Percentiles rank a stretch among this genome's conserved stretches.
Conservation (phyloP, 768 basidiomycete species). For the Lactifluus subvellereus region DNA sequence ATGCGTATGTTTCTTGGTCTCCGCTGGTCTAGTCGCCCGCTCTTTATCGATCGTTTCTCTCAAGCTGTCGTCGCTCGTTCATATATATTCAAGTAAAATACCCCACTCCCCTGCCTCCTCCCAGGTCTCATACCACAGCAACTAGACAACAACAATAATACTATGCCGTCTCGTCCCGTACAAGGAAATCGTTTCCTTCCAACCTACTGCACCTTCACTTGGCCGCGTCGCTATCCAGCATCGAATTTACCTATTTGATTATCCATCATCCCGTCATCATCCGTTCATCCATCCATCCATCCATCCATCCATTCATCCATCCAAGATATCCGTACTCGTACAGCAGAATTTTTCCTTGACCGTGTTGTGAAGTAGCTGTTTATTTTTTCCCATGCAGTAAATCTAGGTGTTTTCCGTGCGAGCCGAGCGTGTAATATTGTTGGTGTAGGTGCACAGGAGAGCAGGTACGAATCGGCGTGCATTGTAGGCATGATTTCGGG, state of each 20-base stretch:
- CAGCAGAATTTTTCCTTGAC: constrained; percentile 2
- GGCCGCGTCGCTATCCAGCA: background rate
- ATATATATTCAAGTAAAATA: constrained; percentile 8
- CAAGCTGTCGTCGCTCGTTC: background rate
- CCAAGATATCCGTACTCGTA: constrained; percentile 5
- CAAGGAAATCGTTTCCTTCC: background rate
- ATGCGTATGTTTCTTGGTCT: constrained; percentile 2
- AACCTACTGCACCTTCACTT: background rate
- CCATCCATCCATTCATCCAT: too few species aligned
- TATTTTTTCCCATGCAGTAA: background rate
- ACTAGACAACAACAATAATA: background rate
- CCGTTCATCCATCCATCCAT: background rate
- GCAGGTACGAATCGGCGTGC: too few species aligned
- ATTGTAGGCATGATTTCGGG: too few species aligned
- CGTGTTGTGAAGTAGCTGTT: constrained; percentile 20
- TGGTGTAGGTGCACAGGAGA: background rate
- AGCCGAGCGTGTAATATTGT: background rate
- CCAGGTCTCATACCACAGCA: background rate
- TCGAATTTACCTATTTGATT: background rate
- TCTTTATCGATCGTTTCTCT: background rate
- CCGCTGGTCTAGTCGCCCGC: background rate
- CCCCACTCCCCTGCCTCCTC: background rate
- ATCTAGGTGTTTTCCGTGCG: background rate
- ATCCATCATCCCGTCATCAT: background rate
- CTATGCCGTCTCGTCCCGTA: constrained; percentile 1